phyloP scores from a whole-genome alignment of 768 basidiomycete species.

The Naganishia kalamii region DNA sequence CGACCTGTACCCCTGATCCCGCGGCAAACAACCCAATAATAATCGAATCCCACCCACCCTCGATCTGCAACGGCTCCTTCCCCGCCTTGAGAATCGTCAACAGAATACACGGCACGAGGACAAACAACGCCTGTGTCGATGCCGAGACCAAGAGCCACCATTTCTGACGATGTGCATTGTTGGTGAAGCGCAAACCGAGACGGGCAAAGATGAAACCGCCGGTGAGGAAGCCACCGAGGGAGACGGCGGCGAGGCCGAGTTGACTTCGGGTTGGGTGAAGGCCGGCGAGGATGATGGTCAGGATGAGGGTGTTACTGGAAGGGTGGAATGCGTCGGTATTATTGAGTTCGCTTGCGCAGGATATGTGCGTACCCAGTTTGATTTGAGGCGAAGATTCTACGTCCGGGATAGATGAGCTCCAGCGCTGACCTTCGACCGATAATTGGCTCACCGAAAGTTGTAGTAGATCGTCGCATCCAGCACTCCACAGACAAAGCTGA shows the following conservation, averaged over 20 bases:
- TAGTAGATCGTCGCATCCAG: constrained; percentile 13
- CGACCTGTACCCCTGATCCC: neutral
- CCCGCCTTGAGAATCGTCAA: neutral
- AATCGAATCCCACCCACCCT: neutral
- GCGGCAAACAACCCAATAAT: constrained; percentile 2
- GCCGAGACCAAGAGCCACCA: constrained; percentile 9
- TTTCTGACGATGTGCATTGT: constrained; percentile 9
- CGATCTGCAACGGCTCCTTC: neutral
- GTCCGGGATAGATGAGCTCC: neutral
- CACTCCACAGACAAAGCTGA: constrained; percentile 7
- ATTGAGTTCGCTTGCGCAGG: neutral
- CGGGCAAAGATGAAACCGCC: constrained; percentile 10
- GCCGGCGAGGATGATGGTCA: constrained; percentile 12
- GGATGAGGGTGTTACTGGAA: neutral
- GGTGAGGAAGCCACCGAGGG: constrained; percentile 1
- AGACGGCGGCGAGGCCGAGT: constrained; percentile 2
- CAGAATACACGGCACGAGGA: neutral
- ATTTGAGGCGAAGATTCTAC: constrained; percentile 11
- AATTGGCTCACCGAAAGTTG: neutral
- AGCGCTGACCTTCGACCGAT: neutral
- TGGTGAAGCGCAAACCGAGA: neutral
- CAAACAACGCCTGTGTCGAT: neutral
- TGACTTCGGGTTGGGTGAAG: constrained; percentile 8
- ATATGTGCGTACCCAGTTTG: neutral
- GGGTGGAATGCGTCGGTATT: too few relatives aligned